These are phyloP conservation scores for Nemania serpens DNA, from an alignment of 2,329 filamentous ascomycete species.

Conservation along the genomic window DNA sequence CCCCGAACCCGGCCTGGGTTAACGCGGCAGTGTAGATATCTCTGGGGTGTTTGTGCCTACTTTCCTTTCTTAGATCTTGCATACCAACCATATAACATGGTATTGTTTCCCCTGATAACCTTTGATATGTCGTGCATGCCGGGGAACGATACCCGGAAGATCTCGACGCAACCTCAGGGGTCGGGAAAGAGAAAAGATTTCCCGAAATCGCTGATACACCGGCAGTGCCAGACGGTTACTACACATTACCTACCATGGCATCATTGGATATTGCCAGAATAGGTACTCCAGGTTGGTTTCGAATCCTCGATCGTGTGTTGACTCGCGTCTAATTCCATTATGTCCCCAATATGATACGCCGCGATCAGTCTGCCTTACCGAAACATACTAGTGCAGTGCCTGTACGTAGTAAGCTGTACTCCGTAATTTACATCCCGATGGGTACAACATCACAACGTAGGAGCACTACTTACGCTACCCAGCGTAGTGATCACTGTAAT, in stretches of 20 bases:
- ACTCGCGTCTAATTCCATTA: slow-evolving; percentile 3
- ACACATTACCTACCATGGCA: neutral
- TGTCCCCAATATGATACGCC: slow-evolving; percentile 16
- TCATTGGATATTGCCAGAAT: too few species aligned
- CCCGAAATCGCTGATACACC: neutral
- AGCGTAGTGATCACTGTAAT: too few species aligned
- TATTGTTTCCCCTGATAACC: neutral
- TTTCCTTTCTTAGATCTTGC: slow-evolving; percentile 17
- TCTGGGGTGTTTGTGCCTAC: neutral
- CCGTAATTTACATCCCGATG: too few species aligned
- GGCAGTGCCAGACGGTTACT: too few species aligned
- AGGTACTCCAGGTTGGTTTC: neutral
- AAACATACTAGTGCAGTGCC: neutral
- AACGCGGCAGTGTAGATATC: neutral
- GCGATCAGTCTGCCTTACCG: neutral
- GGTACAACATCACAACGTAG: too few species aligned
- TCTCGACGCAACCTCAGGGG: slow-evolving; percentile 18
- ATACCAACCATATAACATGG: neutral
- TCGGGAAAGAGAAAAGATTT: neutral
- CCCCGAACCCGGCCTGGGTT: neutral
- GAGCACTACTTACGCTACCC: too few species aligned
- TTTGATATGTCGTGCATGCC: slow-evolving; percentile 17
- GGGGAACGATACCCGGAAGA: slow-evolving; percentile 27
- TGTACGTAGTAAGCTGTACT: slow-evolving; percentile 6
- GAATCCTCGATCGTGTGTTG: slow-evolving; percentile 18